phyloP scores from a whole-genome alignment of 2,329 filamentous ascomycete species.

The Phyllosticta citribraziliensis region DNA sequence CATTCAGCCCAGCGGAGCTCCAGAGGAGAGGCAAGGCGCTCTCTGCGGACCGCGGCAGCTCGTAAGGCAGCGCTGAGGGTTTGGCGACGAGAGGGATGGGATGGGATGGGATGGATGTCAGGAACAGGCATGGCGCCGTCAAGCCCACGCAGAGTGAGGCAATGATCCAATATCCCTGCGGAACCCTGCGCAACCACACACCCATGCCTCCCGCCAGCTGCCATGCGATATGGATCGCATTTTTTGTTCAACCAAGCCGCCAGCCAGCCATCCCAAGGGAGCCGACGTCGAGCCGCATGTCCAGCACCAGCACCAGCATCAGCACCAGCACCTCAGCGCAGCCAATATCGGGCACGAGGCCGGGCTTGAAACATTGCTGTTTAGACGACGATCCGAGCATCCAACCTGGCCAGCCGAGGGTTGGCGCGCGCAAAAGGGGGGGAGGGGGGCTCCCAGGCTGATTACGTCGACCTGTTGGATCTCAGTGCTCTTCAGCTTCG shows the following conservation, averaged over 20 bases:
- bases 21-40: not conserved
- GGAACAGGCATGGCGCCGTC: not conserved
- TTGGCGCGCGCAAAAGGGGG: not conserved
- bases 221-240: not conserved
- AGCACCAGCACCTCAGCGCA: not conserved
- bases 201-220: not conserved
- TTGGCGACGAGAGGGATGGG: not conserved
- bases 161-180: not conserved
- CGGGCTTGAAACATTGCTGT: not conserved
- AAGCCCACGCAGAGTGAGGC: not conserved
- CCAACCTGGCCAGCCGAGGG: not conserved
- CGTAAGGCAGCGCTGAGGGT: not conserved
- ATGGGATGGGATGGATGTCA: not conserved
- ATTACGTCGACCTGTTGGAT: not conserved
- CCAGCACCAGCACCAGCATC: too few relatives aligned
- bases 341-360: not conserved
- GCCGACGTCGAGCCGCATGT: not conserved
- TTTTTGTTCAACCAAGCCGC: not conserved
- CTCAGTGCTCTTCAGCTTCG: not conserved
- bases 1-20: not conserved
- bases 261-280: not conserved
- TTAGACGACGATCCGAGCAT: not conserved
- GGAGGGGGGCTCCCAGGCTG: not conserved
- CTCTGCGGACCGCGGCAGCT: not conserved
- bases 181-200: not conserved